These are phyloP conservation scores for Pythium plurisporium DNA, from an alignment of 352 stramenopile genomes.

Conservation along the genomic window DNA sequence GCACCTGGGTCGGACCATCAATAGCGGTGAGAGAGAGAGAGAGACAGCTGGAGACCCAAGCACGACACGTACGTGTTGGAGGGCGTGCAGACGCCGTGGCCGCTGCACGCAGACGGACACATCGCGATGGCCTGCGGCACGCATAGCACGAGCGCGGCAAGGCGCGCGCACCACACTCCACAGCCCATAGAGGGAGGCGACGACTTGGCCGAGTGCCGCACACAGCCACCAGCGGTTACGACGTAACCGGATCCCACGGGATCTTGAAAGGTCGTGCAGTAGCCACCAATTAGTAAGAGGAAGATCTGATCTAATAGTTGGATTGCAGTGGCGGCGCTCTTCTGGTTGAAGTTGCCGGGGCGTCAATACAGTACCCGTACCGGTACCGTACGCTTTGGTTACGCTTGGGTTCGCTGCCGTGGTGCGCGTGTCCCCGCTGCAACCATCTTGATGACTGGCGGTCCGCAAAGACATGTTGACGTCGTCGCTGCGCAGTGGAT, in stretches of 20 bases:
- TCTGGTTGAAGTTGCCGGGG: constrained; percentile 21
- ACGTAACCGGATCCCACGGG: background rate
- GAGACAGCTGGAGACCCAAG: no score
- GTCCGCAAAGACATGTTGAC: constrained; percentile 19
- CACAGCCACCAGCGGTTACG: background rate
- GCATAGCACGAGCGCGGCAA: background rate
- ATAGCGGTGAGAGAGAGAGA: background rate
- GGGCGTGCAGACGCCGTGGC: constrained; percentile 47
- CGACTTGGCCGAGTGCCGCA: background rate
- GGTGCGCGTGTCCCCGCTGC: background rate
- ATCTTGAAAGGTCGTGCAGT: background rate
- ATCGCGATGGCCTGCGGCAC: constrained; percentile 7
- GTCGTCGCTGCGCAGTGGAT: background rate
- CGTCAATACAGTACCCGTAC: constrained; percentile 9
- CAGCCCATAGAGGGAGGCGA: no score
- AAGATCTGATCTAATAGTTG: no score
- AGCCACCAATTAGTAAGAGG: no score
- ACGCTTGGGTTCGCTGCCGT: no score
- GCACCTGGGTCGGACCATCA: no score
- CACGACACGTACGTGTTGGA: constrained; percentile 43
- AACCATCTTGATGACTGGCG: background rate
- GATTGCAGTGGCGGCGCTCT: no score
- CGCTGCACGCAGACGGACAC: constrained; percentile 65
- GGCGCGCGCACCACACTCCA: background rate
- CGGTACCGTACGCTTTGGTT: no score